phyloP scores from a whole-genome alignment of 345 rosid genomes.

The Eutrema yunnanense region DNA sequence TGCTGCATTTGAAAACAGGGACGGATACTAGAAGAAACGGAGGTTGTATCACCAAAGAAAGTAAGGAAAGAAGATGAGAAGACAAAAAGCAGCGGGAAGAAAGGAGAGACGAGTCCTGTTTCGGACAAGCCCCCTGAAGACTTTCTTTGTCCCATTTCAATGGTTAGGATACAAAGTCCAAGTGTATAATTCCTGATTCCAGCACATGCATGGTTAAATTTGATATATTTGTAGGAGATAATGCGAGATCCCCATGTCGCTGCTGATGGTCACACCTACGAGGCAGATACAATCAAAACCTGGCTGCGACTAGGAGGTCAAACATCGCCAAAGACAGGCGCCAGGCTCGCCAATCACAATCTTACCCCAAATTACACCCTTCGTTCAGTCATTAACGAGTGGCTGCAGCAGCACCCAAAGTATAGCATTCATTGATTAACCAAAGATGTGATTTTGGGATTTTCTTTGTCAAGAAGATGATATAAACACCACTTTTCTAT shows the following conservation, averaged over 20 bases:
- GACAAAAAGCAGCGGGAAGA: neutral
- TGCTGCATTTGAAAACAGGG: conserved; percentile 7
- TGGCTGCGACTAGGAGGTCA: conserved; percentile 46
- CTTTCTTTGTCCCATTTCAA: conserved; percentile 25
- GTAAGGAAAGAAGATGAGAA: neutral
- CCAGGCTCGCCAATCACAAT: conserved; percentile 24
- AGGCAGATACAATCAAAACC: conserved; percentile 38
- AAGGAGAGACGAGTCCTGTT: neutral
- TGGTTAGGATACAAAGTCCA: conserved; percentile 11
- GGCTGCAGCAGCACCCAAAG: conserved; percentile 34
- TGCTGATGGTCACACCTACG: conserved; percentile 76
- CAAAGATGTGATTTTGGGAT: neutral
- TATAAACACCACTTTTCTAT: neutral
- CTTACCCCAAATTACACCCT: conserved; percentile 58
- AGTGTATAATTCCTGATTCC: neutral
- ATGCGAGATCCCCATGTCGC: conserved; percentile 69
- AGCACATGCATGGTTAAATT: neutral
- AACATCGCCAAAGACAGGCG: conserved; percentile 54
- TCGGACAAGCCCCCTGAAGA: conserved; percentile 18
- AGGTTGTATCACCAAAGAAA: neutral
- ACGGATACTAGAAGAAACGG: neutral
- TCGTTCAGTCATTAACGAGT: conserved; percentile 54
- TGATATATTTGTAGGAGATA: conserved; percentile 41
- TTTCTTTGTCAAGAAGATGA: neutral
- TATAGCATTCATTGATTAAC: neutral